Conservation (phyloP, 1,284 basidiomycete genomes). For the Wallemia hederae region DNA sequence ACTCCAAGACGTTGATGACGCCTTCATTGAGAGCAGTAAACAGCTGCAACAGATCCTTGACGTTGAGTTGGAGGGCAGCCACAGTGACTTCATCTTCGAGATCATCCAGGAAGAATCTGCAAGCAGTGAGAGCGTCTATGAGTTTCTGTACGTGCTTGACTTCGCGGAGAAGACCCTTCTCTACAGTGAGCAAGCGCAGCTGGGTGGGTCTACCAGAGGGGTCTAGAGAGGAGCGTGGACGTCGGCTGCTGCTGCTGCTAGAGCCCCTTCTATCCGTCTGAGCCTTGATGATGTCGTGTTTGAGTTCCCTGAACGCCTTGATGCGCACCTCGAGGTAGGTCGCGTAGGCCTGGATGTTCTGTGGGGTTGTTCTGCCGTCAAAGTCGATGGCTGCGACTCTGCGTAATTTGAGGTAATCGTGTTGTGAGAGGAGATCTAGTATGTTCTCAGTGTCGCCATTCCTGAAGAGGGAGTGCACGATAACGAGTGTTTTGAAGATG, state of each 20-base stretch:
- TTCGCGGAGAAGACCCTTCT: constrained; percentile 78
- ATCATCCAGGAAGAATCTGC: constrained; percentile 82
- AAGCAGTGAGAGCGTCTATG: constrained; percentile 60
- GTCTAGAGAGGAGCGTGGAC: background rate
- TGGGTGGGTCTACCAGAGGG: constrained; percentile 23
- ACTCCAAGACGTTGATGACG: constrained; percentile 76
- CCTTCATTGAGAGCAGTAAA: constrained; percentile 96
- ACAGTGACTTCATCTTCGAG: constrained; percentile 71
- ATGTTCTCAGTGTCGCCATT: constrained; percentile 78
- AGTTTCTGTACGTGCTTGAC: constrained; percentile 68
- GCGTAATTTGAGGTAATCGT: constrained; percentile 28
- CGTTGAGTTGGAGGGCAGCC: constrained; percentile 71
- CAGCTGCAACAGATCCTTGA: constrained; percentile 80
- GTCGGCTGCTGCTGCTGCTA: constrained; percentile 25
- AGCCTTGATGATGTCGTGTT: constrained; percentile 72
- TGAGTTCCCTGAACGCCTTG: constrained; percentile 60
- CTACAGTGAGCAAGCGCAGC: constrained; percentile 67
- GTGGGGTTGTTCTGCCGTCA: constrained; percentile 49
- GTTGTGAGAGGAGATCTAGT: constrained; percentile 44
- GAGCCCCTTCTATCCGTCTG: constrained; percentile 62
- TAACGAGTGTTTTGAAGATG: constrained; percentile 85
- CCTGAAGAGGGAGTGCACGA: constrained; percentile 81
- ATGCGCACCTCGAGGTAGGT: constrained; percentile 70
- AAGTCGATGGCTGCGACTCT: background rate
- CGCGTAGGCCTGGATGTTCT: constrained; percentile 65